Evolutionary conservation across 1,139 yeast species (phyloP).

Genomic region (Magnusiomyces magnusii): DNA sequence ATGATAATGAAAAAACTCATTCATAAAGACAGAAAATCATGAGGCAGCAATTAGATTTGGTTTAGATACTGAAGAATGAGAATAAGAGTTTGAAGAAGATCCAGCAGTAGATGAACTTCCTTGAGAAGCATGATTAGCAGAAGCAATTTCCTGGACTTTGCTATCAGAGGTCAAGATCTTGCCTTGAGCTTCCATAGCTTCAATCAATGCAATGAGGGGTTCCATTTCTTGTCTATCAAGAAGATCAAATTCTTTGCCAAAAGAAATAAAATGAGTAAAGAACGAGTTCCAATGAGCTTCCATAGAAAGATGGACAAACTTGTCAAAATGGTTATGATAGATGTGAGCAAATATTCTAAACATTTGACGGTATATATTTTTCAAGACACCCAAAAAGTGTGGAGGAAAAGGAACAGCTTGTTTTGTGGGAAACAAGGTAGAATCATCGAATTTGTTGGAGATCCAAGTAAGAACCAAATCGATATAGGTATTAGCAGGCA

Average conservation of each 20-base stretch:
- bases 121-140: not conserved
- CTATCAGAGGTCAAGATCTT: conserved; percentile 42
- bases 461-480: conserved; percentile 93
- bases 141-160: not conserved
- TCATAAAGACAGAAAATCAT: not conserved
- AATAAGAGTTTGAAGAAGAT: not conserved
- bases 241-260: conserved; percentile 74
- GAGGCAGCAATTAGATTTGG: conserved; percentile 3
- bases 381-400: conserved; percentile 71
- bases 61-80: not conserved
- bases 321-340: conserved; percentile 90
- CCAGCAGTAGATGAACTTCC: not conserved
- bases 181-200: conserved; percentile 76
- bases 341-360: conserved; percentile 95
- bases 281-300: conserved; percentile 99
- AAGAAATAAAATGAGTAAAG: conserved; percentile 90
- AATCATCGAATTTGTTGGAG: conserved; percentile 78
- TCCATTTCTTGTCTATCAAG: conserved; percentile 71
- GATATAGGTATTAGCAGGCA: conserved; percentile 90
- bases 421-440: conserved; percentile 83
- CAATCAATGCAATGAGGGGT: conserved; percentile 72
- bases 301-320: conserved; percentile 74
- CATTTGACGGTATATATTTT: conserved; percentile 84
- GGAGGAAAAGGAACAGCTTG: conserved; percentile 87
- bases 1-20: not conserved